Conservation (phyloP, 257 asterid species). For the Eucommia ulmoides region DNA sequence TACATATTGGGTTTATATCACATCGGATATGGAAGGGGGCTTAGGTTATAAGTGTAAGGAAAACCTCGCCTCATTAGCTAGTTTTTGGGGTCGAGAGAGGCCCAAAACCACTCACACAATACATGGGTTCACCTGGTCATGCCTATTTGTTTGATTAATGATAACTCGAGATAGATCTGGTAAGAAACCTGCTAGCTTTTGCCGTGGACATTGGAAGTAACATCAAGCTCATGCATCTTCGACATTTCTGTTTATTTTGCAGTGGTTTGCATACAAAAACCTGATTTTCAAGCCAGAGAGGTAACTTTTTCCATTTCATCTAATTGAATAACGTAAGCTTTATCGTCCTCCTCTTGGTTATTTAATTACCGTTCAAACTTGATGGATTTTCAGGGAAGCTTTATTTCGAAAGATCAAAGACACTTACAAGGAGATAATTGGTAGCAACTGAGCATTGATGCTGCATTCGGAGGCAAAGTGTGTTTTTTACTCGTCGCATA, state of each 20-base stretch:
- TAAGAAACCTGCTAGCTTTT: neutral
- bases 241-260: conserved; percentile 15
- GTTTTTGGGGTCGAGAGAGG: no score
- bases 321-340: no score
- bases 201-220: conserved; percentile 1
- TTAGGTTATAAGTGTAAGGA: no score
- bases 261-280: conserved; percentile 84
- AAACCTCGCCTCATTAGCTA: no score
- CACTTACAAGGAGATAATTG: conserved; percentile 46
- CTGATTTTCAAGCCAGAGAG: conserved; percentile 53
- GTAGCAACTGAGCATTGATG: conserved; percentile 34
- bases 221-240: neutral
- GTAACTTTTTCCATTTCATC: conserved; percentile 11
- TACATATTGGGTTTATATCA: no score
- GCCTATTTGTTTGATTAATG: neutral
- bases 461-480: neutral
- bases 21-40: no score
- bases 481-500: neutral
- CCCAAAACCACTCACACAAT: no score
- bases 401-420: conserved; percentile 48
- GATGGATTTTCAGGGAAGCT: conserved; percentile 49
- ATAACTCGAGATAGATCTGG: neutral
- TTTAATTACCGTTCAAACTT: neutral
- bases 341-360: neutral
- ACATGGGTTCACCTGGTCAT: no score